Evolutionary conservation across 768 basidiomycete species (phyloP), one percentile per base, ranked within the genome.

Genomic region (Agaricus blazei): DNA sequence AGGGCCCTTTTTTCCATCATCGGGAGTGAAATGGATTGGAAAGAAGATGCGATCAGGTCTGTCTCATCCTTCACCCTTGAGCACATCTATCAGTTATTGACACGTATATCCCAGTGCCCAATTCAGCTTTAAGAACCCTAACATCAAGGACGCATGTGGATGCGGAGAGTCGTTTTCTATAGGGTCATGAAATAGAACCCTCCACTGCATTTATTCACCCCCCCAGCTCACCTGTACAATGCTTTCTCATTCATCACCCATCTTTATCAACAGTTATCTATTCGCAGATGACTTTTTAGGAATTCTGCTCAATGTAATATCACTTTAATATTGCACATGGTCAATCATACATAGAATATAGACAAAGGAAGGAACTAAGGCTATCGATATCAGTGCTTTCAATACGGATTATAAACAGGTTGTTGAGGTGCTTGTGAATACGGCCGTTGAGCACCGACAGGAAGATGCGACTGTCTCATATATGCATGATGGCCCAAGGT

Each of bases 21-120:
- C 58, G 97, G 97, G 48, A 96, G 93, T 69, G 90, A 91, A 78
- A 99, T 99, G 97, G 93, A 96, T 67, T 99, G 97, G 97, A 80
- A 84, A 57, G 97, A 98, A 73, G 93, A 96, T 68, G 70, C 84
- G 31, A 73, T 99, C 42, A 95, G 93, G 88, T 90, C 57, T 52
- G 85, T 73, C 9, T 51, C 58, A 5, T n/a, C 49, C 51, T 54
- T 51, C 44, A 45, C 19, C 26, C 23, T 59, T 31, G 48, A 43
- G 31, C 40, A 36, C 31, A 19, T 19, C 4, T n/a, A 19, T 15
- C 46, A 28, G 24, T 42, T 41, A 42, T 31, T 58, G 52, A 53
- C 28, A 26, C 15, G 12, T n/a, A 41, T 29, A 58, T 6, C 41
- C 23, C 63, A 91, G 90, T 66, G 83, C 89, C 48, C 90, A 85